phyloP scores from a whole-genome alignment of 495 filamentous ascomycete species.

The Acidiella bohemica region DNA sequence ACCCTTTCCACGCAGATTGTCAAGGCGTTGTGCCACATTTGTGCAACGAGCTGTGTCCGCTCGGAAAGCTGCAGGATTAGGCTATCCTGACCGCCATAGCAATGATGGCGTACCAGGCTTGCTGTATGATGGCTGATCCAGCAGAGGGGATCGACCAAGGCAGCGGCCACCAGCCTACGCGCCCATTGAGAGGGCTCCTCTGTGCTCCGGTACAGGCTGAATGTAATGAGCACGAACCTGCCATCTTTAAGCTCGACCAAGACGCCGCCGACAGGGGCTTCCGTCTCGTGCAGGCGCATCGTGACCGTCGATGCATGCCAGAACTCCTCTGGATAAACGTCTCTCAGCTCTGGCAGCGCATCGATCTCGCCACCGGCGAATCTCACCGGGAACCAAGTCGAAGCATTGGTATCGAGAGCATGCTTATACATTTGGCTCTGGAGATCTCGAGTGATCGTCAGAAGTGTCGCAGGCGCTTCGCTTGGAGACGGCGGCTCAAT shows the following conservation, averaged over 20 bases:
- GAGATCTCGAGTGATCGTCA: background rate
- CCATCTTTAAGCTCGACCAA: background rate
- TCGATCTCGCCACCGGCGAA: background rate
- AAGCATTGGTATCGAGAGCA: background rate
- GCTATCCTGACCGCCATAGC: too few species aligned
- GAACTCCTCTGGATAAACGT: background rate
- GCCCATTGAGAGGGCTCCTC: background rate
- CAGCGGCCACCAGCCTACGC: background rate
- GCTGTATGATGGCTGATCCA: too few species aligned
- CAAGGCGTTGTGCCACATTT: too few species aligned
- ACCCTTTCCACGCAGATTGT: too few species aligned
- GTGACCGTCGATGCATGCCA: background rate
- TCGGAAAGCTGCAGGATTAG: too few species aligned
- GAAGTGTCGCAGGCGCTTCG: background rate
- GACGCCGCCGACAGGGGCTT: background rate
- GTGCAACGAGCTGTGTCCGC: too few species aligned
- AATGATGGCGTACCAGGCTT: too few species aligned
- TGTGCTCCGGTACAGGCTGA: background rate
- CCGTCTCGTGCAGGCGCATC: background rate
- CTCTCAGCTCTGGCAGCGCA: background rate
- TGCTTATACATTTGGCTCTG: background rate
- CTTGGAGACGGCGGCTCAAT: background rate
- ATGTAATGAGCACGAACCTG: background rate
- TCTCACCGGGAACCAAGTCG: constrained; percentile 1
- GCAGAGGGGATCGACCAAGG: too few species aligned